phyloP scores from a whole-genome alignment of 371 early-diverging fungal genomes.

The Umbelopsis sp. region DNA sequence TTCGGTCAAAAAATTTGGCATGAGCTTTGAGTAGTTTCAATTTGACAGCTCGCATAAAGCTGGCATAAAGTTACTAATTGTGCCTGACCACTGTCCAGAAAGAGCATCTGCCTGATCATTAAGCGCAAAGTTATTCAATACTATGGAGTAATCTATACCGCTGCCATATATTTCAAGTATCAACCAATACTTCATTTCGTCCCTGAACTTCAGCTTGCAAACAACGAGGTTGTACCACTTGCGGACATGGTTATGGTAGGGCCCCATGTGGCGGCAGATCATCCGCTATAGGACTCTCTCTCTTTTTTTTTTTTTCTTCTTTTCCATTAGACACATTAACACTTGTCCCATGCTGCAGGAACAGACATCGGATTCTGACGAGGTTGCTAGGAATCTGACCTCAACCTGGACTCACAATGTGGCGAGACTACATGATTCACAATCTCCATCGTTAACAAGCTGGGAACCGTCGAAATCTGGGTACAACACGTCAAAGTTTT shows the following conservation, averaged over 20 bases:
- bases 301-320: background rate
- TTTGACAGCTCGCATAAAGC: too few relatives aligned
- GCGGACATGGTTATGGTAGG: background rate
- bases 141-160: background rate
- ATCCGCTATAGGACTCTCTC: background rate
- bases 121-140: too few relatives aligned
- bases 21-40: too few relatives aligned
- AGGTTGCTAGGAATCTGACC: background rate
- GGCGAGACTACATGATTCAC: background rate
- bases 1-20: too few relatives aligned
- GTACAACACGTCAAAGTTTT: background rate
- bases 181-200: background rate
- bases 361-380: background rate
- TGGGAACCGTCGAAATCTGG: constrained; percentile 3
- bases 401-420: background rate
- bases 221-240: constrained; percentile 4
- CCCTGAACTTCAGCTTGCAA: background rate
- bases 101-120: too few relatives aligned
- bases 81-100: too few relatives aligned
- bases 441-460: background rate
- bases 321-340: background rate
- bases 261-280: constrained; percentile 6
- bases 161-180: background rate
- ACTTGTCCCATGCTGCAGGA: background rate
- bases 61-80: too few relatives aligned